Evolutionary conservation across 495 filamentous ascomycete species (phyloP).

Genomic region (Aspergillus cavernicola): DNA sequence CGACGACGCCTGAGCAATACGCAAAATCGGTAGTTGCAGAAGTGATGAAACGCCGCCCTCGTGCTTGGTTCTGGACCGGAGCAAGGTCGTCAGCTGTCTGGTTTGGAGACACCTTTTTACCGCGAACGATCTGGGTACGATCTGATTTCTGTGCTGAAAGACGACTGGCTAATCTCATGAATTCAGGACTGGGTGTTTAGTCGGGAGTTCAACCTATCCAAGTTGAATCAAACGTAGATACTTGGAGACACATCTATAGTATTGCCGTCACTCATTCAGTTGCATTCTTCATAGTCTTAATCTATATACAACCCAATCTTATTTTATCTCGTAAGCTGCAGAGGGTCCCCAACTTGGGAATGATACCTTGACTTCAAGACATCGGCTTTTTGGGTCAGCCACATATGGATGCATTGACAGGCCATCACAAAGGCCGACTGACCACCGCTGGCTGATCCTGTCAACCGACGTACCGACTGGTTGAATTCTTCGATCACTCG

Average conservation of each 20-base stretch:
- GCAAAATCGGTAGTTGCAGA: background rate
- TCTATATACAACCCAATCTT: background rate
- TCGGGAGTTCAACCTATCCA: background rate
- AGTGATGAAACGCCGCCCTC: background rate
- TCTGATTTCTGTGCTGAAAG: background rate
- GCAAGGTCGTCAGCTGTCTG: background rate
- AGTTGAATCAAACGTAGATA: background rate
- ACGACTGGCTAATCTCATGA: no score
- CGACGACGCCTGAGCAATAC: background rate
- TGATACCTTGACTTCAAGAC: background rate
- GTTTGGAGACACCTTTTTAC: background rate
- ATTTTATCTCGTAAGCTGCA: background rate
- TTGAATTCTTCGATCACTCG: background rate
- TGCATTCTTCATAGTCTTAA: no score
- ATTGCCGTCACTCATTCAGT: no score
- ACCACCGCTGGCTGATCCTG: background rate
- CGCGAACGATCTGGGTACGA: background rate
- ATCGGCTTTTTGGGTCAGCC: background rate
- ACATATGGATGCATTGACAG: background rate
- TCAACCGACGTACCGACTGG: background rate
- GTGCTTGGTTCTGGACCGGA: constrained; percentile 1
- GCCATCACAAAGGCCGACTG: background rate
- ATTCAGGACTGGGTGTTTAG: constrained; percentile 1
- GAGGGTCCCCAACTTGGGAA: background rate
- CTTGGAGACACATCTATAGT: background rate